Conservation (phyloP, 495 filamentous ascomycete genomes). For the Hypoxylon lenormandii region DNA sequence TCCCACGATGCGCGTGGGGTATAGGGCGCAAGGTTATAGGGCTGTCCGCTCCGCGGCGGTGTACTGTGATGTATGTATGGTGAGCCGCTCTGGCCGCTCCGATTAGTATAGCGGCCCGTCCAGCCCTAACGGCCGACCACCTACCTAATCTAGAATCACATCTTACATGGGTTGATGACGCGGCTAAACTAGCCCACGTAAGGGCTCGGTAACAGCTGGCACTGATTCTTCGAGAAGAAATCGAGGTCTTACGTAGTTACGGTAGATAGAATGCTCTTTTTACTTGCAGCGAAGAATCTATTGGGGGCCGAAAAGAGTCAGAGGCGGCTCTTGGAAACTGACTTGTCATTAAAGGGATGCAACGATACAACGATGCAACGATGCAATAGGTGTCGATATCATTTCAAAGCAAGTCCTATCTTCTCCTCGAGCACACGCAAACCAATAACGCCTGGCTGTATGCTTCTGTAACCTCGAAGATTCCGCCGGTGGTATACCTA, state of each 20-base stretch:
- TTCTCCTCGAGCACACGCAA: neutral
- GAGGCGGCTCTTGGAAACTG: neutral
- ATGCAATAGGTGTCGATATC: neutral
- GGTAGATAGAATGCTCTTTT: neutral
- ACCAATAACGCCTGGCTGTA: slow-evolving; percentile 17
- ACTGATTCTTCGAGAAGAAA: neutral
- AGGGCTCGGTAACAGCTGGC: slow-evolving; percentile 12
- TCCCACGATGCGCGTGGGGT: neutral
- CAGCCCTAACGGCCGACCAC: slow-evolving; percentile 23
- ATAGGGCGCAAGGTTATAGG: neutral
- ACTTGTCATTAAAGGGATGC: too few species aligned
- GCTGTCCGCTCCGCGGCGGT: neutral
- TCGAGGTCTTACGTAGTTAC: neutral
- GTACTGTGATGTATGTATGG: too few species aligned
- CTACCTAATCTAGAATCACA: slow-evolving; percentile 9
- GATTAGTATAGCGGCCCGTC: neutral
- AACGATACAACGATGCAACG: neutral
- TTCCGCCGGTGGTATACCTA: slow-evolving; percentile 34
- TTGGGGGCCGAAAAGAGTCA: neutral
- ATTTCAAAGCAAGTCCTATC: neutral
- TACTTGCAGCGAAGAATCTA: neutral
- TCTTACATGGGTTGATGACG: slow-evolving; percentile 30
- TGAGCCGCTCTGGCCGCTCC: too few species aligned
- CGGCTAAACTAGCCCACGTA: slow-evolving; percentile 37
- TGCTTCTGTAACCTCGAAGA: neutral